Evolutionary conservation across 192 early-diverging fungal genomes (phyloP).

Genomic region (Rhizoclosmatium sp.): DNA sequence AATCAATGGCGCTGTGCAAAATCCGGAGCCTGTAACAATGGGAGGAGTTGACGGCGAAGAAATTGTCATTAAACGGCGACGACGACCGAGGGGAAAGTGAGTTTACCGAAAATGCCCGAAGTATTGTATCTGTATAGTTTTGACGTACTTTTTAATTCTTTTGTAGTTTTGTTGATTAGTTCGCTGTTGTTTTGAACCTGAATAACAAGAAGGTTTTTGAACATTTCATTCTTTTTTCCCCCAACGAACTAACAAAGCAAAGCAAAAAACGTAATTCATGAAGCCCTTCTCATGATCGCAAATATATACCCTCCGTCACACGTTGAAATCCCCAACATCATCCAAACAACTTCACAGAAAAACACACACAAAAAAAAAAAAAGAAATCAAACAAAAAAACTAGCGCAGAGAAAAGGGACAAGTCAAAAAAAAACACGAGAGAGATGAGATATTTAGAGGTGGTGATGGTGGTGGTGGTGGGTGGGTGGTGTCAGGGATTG

Average conservation of each 20-base stretch:
- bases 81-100: constrained; percentile 13
- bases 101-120: neutral
- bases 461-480: neutral
- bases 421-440: constrained; percentile 5
- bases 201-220: neutral
- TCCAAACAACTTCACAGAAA: neutral
- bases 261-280: constrained; percentile 9
- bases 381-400: constrained; percentile 16
- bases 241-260: constrained; percentile 7
- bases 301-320: neutral
- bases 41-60: neutral
- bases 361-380: constrained; percentile 1
- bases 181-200: neutral
- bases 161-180: constrained; percentile 1
- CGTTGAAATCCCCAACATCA: neutral
- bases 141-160: neutral
- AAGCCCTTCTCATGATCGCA: constrained; percentile 1
- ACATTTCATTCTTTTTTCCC: neutral
- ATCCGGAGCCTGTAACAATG: neutral
- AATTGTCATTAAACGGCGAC: neutral
- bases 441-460: neutral
- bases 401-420: constrained; percentile 4
- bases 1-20: too few species aligned
- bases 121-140: neutral
- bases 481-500: neutral